Evolutionary conservation across 768 basidiomycete genomes (phyloP), one percentile per base, ranked within the genome.

Genomic region (Suillus alpinus): DNA sequence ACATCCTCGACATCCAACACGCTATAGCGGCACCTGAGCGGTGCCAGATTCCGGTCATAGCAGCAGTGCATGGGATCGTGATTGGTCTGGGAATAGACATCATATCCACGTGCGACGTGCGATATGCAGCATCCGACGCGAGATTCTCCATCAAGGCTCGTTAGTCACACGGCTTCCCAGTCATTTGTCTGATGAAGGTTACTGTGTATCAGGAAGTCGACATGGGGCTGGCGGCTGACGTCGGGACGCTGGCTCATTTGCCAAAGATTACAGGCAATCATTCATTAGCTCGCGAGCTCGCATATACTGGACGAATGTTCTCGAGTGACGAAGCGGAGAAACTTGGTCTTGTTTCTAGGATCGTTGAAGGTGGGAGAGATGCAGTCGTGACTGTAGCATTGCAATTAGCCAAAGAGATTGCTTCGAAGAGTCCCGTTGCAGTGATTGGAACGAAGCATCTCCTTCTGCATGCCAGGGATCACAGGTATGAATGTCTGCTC

Each of bases 201-300:
- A n/a, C 37, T 26, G 10, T 13, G 29, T 31, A 12, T 47, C 67
- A 93, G 91, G 92, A 95, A 80, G 87, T 93, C 3, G 91, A 94
- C 68, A 81, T 94, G 29, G 94, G 91, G 0, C 78, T 96, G 0
- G 94, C 94, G 2, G 88, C 94, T 0, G 94, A 95, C 69, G 86
- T 95, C 43, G 95, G 95, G 0, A 86, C 92, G 0, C 83, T 96
- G 6, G 91, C 94, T 1, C 86, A 87, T 56, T 77, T 95, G 6
- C 92, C 91, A 0, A 91, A 92, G 66, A 80, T 91, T 50, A 82
- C 83, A 0, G 91, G 86, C 0, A 94, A 93, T 73, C 80, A 84
- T 32, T 91, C 88, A 2, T 78, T 89, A 13, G 75, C 86, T 2
- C 81, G 84, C 51, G 94, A 96, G 70, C 79, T 95, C 13, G 87